Percentiles rank a stretch among this genome's conserved stretches.
These are phyloP conservation scores for Mollisiaceae sp. DNA, from an alignment of 2,329 filamentous ascomycete genomes.

Conservation along the genomic window DNA sequence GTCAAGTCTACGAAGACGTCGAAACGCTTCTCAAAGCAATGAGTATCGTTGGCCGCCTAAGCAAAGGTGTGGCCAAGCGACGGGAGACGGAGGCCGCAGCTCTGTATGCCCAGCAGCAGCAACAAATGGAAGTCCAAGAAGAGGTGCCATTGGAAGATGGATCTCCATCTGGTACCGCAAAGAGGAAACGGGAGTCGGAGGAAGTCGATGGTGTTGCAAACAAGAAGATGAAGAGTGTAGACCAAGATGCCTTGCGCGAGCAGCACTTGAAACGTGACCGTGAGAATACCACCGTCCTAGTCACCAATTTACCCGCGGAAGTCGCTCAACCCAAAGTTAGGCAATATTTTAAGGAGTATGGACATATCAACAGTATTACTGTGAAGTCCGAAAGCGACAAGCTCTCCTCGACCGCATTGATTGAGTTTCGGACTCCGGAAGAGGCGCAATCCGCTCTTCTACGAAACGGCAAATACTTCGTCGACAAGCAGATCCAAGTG, in stretches of 20 bases:
- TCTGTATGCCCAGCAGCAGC: conserved; percentile 49
- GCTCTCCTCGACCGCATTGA: conserved; percentile 70
- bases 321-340: conserved; percentile 75
- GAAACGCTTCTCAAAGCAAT: conserved; percentile 75
- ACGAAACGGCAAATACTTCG: conserved; percentile 80
- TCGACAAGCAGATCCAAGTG: conserved; percentile 75
- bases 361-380: conserved; percentile 78
- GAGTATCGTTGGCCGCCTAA: conserved; percentile 73
- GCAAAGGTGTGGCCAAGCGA: conserved; percentile 65
- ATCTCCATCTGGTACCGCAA: conserved; percentile 47
- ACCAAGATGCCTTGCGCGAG: conserved; percentile 45
- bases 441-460: conserved; percentile 83
- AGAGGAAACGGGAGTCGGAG: conserved; percentile 75
- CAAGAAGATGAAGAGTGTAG: conserved; percentile 68
- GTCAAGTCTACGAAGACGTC: conserved; percentile 87
- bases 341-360: conserved; percentile 92
- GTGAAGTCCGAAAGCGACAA: conserved; percentile 66
- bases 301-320: conserved; percentile 75
- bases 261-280: conserved; percentile 75
- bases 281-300: conserved; percentile 85
- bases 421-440: conserved; percentile 83
- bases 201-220: conserved; percentile 55
- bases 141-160: conserved; percentile 39
- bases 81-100: conserved; percentile 69
- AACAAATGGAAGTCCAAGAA: conserved; percentile 33